phyloP scores from a whole-genome alignment of 345 rosid genomes.

The Ailanthus altissimus region DNA sequence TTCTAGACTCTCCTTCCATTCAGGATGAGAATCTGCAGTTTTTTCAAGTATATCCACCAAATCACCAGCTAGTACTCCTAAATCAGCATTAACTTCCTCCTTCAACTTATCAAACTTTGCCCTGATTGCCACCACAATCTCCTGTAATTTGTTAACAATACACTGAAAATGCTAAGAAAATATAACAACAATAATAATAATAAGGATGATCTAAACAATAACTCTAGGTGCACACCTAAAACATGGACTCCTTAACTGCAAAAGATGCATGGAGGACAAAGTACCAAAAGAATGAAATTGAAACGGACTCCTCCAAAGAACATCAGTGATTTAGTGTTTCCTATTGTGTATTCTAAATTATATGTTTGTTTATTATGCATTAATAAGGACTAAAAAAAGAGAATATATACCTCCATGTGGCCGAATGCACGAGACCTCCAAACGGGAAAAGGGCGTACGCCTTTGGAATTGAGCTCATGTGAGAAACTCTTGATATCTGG shows the following conservation, averaged over 20 bases:
- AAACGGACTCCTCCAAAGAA: not conserved
- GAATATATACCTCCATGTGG: constrained; percentile 72
- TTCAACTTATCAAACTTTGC: constrained; percentile 80
- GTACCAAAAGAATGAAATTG: not conserved
- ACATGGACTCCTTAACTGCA: not conserved
- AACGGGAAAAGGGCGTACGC: constrained; percentile 86
- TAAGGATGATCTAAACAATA: not conserved
- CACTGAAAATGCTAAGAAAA: not conserved
- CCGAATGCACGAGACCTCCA: constrained; percentile 86
- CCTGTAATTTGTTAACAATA: constrained; percentile 44
- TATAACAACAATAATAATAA: not conserved
- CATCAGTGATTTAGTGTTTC: not conserved
- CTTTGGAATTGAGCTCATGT: constrained; percentile 96
- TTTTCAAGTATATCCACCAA: constrained; percentile 79
- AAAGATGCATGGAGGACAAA: not conserved
- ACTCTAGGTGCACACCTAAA: not conserved
- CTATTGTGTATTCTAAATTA: not conserved
- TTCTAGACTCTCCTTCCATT: constrained; percentile 73
- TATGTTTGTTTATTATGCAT: not conserved
- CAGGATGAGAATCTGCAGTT: constrained; percentile 58
- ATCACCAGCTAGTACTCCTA: constrained; percentile 87
- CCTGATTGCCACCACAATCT: constrained; percentile 76
- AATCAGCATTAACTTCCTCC: constrained; percentile 90
- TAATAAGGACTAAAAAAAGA: not conserved
- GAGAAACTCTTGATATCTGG: constrained; percentile 94